Evolutionary conservation across 495 filamentous ascomycete genomes (phyloP).

Genomic region (Trichoderma gamsii): DNA sequence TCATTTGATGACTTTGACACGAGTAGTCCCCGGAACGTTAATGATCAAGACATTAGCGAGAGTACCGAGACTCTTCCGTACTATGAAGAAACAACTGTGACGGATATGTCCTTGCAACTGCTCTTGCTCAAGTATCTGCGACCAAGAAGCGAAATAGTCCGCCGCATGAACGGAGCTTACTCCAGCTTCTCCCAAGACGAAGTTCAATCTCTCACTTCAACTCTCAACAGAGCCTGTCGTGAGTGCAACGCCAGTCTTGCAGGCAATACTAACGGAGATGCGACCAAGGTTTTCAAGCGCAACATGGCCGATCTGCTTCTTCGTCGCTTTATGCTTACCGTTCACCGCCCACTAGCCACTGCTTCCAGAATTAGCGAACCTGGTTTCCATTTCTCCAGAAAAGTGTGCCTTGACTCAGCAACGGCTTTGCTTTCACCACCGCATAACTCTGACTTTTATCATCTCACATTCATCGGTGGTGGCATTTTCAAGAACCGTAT

Average conservation of each 20-base stretch:
- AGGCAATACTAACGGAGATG: slow-evolving; percentile 18
- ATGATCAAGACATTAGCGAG: slow-evolving; percentile 51
- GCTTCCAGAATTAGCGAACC: too few species aligned
- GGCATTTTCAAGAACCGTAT: too few species aligned
- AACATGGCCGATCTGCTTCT: slow-evolving; percentile 37
- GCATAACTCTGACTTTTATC: too few species aligned
- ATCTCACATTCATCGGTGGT: too few species aligned
- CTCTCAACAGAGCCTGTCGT: slow-evolving; percentile 35
- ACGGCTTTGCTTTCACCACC: too few species aligned
- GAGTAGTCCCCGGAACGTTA: slow-evolving; percentile 47
- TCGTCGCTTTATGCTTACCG: slow-evolving; percentile 46
- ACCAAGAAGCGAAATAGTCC: slow-evolving; percentile 43
- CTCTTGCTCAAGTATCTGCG: slow-evolving; percentile 42
- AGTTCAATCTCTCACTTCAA: slow-evolving; percentile 40
- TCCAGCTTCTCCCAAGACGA: slow-evolving; percentile 47
- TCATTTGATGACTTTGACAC: slow-evolving; percentile 48
- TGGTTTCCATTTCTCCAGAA: too few species aligned
- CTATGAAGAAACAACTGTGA: slow-evolving; percentile 34
- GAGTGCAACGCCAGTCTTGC: slow-evolving; percentile 24
- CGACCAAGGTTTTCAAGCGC: slow-evolving; percentile 27
- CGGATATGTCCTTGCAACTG: slow-evolving; percentile 48
- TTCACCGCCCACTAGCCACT: slow-evolving; percentile 48
- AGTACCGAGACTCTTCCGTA: slow-evolving; percentile 31
- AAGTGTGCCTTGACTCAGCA: too few species aligned
- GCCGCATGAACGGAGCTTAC: slow-evolving; percentile 43